Evolutionary conservation across 1,284 basidiomycete species (phyloP).

Genomic region (Ustilago lituana): DNA sequence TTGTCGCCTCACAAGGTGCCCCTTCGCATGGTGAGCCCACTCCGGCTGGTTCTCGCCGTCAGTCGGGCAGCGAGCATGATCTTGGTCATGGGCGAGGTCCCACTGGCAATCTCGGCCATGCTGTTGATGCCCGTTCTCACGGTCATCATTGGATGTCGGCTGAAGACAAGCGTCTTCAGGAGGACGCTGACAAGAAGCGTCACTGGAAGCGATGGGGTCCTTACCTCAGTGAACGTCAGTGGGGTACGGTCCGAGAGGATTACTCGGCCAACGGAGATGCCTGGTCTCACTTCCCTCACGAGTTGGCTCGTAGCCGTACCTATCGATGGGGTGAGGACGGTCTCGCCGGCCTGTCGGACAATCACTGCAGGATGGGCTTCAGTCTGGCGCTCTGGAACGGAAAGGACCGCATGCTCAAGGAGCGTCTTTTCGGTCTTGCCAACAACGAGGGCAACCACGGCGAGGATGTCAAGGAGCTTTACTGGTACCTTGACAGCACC

Average conservation of each 20-base stretch:
- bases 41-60: slow-evolving; percentile 34
- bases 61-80: slow-evolving; percentile 40
- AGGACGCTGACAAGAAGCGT: slow-evolving; percentile 75
- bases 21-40: slow-evolving; percentile 29
- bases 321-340: slow-evolving; percentile 99
- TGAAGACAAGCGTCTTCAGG: slow-evolving; percentile 70
- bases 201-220: slow-evolving; percentile 99
- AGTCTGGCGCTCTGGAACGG: slow-evolving; percentile 93
- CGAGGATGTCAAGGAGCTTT: slow-evolving; percentile 97
- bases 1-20: slow-evolving; percentile 15
- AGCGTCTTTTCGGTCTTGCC: slow-evolving; percentile 91
- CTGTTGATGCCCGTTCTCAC: slow-evolving; percentile 36
- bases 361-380: slow-evolving; percentile 92
- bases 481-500: slow-evolving; percentile 97
- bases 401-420: slow-evolving; percentile 92
- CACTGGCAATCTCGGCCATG: slow-evolving; percentile 39
- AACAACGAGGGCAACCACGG: slow-evolving; percentile 97
- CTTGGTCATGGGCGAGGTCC: slow-evolving; percentile 49
- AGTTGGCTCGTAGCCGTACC: slow-evolving; percentile 89
- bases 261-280: slow-evolving; percentile 96
- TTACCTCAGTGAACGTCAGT: slow-evolving; percentile 94
- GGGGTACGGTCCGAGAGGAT: slow-evolving; percentile 97
- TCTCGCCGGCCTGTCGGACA: slow-evolving; percentile 93
- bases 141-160: slow-evolving; percentile 48
- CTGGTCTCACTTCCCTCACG: slow-evolving; percentile 97